Evolutionary conservation across 495 filamentous ascomycete species (phyloP).

Genomic region (Parathielavia appendiculata): DNA sequence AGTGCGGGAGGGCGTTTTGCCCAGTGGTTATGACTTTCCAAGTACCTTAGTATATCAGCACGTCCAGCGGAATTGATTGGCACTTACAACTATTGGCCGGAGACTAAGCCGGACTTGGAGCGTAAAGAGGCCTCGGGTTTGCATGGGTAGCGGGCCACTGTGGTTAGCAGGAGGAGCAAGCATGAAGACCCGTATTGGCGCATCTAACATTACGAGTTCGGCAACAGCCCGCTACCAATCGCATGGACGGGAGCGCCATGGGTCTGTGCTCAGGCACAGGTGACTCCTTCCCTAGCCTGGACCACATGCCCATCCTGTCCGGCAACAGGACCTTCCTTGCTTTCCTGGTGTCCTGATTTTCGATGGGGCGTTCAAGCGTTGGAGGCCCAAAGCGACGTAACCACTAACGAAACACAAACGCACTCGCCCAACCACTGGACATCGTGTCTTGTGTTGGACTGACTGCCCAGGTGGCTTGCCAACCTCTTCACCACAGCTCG

Average conservation of each 20-base stretch:
- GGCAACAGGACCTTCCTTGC: conserved; percentile 13
- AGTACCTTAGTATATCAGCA: background rate
- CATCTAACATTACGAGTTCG: conserved; percentile 5
- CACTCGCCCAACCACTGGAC: background rate
- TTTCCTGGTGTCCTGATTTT: background rate
- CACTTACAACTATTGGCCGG: background rate
- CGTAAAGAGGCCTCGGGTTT: background rate
- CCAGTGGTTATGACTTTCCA: background rate
- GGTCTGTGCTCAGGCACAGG: background rate
- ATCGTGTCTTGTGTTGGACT: background rate
- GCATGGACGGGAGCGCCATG: background rate
- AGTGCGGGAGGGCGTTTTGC: too few species aligned
- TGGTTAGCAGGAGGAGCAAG: background rate
- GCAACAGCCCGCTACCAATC: conserved; percentile 1
- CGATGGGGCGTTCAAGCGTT: background rate
- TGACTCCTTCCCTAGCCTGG: background rate
- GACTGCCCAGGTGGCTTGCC: background rate
- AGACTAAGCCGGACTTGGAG: background rate
- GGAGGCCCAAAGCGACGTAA: background rate
- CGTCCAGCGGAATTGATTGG: background rate
- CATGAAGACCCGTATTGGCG: background rate
- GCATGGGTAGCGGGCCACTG: background rate
- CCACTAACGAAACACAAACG: background rate
- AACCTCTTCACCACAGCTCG: too few species aligned
- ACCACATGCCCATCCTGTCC: conserved; percentile 1